Evolutionary conservation across 148 eudicot genomes (phyloP), one percentile per base, ranked within the genome.

Genomic region (Arctostaphylos glauca): DNA sequence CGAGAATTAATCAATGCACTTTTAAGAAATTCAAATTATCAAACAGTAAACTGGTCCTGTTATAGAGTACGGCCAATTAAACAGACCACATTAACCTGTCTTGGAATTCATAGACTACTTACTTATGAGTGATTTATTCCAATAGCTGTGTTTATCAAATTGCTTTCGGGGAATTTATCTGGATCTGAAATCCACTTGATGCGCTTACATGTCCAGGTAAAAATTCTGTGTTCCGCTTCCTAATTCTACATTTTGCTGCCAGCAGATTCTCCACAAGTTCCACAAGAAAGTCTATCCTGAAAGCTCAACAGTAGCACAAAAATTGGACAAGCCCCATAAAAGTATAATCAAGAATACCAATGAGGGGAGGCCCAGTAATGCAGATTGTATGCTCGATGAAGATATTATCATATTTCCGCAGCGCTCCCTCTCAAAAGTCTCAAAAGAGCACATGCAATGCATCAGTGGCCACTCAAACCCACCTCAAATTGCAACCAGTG

Each of bases 261-360:
- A 79, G 88, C 90, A 95, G 98, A 92, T 94, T 58, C 88, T 89
- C 82, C 89, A 91, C 0, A 90, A 87, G 78, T 95, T 95, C 84
- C 93, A 90, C 85, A 90, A 85, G 86, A 95, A 95, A 92, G 93
- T 95, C 81, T 92, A 95, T 88, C 98, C 98, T 83, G 98, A 93
- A 82, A 84, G 81, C 82, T 86, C 86, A 62, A 68, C 80, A 66
- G 81, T 85, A 59, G 76, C 76, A 64, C 84, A 73, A 46, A 89
- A 91, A 82, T 46, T 80, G 21, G 86, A 88, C 12, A 86, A 85
- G 85, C 66, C 86, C 67, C 84, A 77, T 8, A 87, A 87, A 85
- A 85, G 58, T 48, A 85, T 83, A 53, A 80, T 82, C 62, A 88
- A 86, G 83, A 83, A 80, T 68, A 84, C 83, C 74, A 76, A 80